A percentile compares a stretch with the other conserved stretches of the same genome.
These are phyloP conservation scores for Stygiomarasmius scandens DNA, from an alignment of 1,284 basidiomycete species.

Conservation along the genomic window DNA sequence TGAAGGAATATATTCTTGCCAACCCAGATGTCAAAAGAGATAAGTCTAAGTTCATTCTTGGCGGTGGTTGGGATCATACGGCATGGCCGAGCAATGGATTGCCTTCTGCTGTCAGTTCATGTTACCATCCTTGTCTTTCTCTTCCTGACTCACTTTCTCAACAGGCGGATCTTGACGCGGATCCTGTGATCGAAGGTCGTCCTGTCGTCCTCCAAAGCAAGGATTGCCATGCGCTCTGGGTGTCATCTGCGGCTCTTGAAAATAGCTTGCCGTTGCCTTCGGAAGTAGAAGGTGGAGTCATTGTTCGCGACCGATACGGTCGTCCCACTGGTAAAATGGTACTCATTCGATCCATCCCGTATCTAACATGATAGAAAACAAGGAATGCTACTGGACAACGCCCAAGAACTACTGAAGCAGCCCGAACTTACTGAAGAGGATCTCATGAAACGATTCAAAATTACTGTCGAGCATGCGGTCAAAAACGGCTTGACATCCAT, in stretches of 20 bases:
- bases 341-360: neutral
- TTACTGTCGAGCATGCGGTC: constrained; percentile 70
- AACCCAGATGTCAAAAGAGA: constrained; percentile 58
- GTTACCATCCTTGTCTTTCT: neutral
- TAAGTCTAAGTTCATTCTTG: constrained; percentile 69
- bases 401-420: constrained; percentile 64
- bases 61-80: constrained; percentile 94
- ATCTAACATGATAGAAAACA: constrained; percentile 2
- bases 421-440: constrained; percentile 69
- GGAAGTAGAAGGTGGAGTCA: constrained; percentile 77
- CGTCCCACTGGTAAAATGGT: constrained; percentile 67
- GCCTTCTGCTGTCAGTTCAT: constrained; percentile 69
- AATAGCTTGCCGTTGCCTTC: constrained; percentile 64
- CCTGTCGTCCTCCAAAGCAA: constrained; percentile 81
- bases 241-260: constrained; percentile 65
- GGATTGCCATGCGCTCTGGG: constrained; percentile 90
- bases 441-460: constrained; percentile 63
- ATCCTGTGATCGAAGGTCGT: constrained; percentile 67
- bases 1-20: constrained; percentile 66
- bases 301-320: constrained; percentile 70
- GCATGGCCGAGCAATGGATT: constrained; percentile 66
- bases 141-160: constrained; percentile 2
- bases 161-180: constrained; percentile 74
- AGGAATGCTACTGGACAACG: constrained; percentile 76
- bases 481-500: constrained; percentile 76